Evolutionary conservation across 2,329 filamentous ascomycete genomes (phyloP).

Genomic region (Chaetomium sp.): DNA sequence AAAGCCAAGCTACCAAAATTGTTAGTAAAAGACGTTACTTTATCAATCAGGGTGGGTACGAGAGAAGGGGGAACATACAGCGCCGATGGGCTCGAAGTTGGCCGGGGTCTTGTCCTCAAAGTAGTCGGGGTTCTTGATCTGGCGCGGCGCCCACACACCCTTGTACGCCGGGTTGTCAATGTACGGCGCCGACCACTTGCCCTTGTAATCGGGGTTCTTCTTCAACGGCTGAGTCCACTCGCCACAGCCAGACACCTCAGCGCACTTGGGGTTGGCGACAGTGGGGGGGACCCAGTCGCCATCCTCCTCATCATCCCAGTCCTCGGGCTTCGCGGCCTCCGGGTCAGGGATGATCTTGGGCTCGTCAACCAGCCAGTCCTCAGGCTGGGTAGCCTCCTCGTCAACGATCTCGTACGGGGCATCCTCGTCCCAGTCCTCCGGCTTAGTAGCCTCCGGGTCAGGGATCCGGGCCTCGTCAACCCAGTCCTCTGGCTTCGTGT

Average conservation of each 20-base stretch:
- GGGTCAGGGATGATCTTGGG: slow-evolving; percentile 78
- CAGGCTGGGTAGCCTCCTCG: slow-evolving; percentile 82
- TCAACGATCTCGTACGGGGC: slow-evolving; percentile 95
- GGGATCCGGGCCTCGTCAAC: slow-evolving; percentile 87
- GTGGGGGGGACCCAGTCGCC: slow-evolving; percentile 92
- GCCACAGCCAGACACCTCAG: slow-evolving; percentile 87
- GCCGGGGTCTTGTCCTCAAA: slow-evolving; percentile 95
- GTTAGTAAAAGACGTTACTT: slow-evolving; percentile 6
- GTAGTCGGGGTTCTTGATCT: slow-evolving; percentile 95
- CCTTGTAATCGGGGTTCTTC: slow-evolving; percentile 96
- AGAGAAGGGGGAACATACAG: slow-evolving; percentile 54
- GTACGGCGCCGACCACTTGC: slow-evolving; percentile 89
- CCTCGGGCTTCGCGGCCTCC: slow-evolving; percentile 93
- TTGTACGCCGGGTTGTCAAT: slow-evolving; percentile 99
- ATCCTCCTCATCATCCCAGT: slow-evolving; percentile 99
- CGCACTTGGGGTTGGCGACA: slow-evolving; percentile 92
- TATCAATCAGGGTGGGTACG: not conserved
- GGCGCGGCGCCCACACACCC: slow-evolving; percentile 86
- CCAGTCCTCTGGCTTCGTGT: slow-evolving; percentile 93
- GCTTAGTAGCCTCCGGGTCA: slow-evolving; percentile 91
- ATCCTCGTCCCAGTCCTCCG: slow-evolving; percentile 98
- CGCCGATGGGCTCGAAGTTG: slow-evolving; percentile 97
- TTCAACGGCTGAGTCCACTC: slow-evolving; percentile 87
- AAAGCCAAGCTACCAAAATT: slow-evolving; percentile 69
- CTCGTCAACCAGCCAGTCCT: slow-evolving; percentile 94